A percentile compares a stretch with the other conserved stretches of the same genome.
Conservation (phyloP, 495 filamentous ascomycete genomes). For the Pyrenula massariospora region DNA sequence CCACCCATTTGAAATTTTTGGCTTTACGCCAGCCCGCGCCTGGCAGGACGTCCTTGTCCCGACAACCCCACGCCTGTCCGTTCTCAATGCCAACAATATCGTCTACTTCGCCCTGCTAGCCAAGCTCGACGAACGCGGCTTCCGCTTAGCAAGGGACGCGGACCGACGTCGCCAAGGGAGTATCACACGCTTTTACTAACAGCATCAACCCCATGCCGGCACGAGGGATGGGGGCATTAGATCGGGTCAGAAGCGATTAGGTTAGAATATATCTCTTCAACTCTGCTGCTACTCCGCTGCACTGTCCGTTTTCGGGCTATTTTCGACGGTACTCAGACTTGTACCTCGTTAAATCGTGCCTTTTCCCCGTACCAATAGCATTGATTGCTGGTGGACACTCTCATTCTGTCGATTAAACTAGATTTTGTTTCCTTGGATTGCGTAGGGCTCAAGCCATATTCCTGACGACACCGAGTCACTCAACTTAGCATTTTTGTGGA, state of each 20-base stretch:
- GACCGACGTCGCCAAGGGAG: not conserved
- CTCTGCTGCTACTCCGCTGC: no score
- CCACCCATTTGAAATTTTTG: not conserved
- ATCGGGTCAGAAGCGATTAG: not conserved
- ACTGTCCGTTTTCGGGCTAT: no score
- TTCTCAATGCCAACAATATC: not conserved
- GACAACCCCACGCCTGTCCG: not conserved
- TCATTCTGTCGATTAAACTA: no score
- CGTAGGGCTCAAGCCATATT: no score
- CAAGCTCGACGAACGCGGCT: not conserved
- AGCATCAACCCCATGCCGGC: not conserved
- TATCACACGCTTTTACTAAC: not conserved
- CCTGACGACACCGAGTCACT: no score
- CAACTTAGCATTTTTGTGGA: no score
- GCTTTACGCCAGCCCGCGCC: not conserved
- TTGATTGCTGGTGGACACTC: no score
- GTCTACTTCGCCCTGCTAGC: not conserved
- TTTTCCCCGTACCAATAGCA: no score
- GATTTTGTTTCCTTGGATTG: no score
- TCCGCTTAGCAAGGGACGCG: not conserved
- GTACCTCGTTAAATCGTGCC: no score
- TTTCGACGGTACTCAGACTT: no score
- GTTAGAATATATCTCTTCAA: not conserved
- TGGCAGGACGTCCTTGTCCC: not conserved
- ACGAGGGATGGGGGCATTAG: no score